These are phyloP conservation scores for Juglanconis juglandina DNA, from an alignment of 2,329 filamentous ascomycete species.

Conservation along the genomic window DNA sequence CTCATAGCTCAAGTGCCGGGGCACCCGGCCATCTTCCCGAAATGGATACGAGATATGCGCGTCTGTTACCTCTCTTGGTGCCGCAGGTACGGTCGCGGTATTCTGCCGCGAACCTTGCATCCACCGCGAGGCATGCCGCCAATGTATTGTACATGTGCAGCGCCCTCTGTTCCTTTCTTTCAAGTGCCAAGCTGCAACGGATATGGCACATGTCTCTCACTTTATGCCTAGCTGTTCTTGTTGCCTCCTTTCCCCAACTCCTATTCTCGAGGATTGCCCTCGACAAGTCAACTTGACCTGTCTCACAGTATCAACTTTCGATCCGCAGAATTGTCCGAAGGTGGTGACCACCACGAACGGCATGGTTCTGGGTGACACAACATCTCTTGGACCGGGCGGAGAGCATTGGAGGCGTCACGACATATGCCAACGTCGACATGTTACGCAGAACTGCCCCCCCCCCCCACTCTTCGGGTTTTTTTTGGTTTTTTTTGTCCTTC, in stretches of 20 bases:
- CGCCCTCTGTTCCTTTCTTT: not conserved
- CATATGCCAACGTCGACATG: conserved; percentile 6
- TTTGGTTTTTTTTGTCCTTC: not conserved
- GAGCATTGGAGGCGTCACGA: conserved; percentile 1
- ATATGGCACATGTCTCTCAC: not conserved
- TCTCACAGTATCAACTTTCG: not conserved
- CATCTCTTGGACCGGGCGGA: not conserved
- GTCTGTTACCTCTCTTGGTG: not conserved
- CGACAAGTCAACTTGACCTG: not conserved
- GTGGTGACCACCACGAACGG: not conserved
- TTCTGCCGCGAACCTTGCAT: not conserved
- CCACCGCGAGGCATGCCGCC: not conserved
- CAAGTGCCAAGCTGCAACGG: not conserved
- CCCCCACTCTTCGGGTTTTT: not conserved
- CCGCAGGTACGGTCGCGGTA: not conserved
- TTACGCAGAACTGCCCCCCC: not conserved
- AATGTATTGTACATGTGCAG: not conserved
- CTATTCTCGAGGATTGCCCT: too few relatives aligned
- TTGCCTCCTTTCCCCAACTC: not conserved
- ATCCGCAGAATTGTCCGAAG: not conserved
- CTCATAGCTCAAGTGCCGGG: not conserved
- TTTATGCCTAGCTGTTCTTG: not conserved
- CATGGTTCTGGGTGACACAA: not conserved
- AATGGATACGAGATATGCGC: not conserved
- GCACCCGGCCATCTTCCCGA: not conserved